phyloP scores from a whole-genome alignment of 345 rosid species.

The Euphorbia pulcherrima region DNA sequence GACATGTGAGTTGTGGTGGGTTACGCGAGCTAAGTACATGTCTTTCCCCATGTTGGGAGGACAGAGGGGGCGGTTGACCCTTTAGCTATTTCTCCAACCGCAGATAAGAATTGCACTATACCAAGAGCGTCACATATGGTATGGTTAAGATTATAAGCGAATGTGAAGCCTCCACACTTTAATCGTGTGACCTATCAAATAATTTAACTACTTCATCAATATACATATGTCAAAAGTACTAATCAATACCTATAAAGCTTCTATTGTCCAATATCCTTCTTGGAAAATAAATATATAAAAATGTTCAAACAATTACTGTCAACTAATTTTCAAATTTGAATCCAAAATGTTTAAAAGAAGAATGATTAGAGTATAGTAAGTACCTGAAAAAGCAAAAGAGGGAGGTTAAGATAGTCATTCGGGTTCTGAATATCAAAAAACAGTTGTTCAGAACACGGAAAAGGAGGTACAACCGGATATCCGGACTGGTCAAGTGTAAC shows the following conservation, averaged over 20 bases:
- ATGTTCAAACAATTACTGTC: too few species aligned
- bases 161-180: constrained; percentile 17
- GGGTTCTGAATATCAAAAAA: constrained; percentile 25
- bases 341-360: too few species aligned
- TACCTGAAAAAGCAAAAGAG: constrained; percentile 23
- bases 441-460: constrained; percentile 18
- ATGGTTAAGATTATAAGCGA: constrained; percentile 15
- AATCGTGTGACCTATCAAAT: constrained; percentile 22
- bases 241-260: not conserved
- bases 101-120: not conserved
- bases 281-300: too few species aligned
- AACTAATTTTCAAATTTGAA: not conserved
- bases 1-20: not conserved
- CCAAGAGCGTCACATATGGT: constrained; percentile 20
- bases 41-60: constrained; percentile 18
- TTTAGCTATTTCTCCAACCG: constrained; percentile 14
- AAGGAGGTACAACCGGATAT: constrained; percentile 19
- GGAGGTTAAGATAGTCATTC: constrained; percentile 7
- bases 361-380: too few species aligned
- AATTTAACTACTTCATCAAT: too few species aligned
- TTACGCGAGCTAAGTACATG: not conserved
- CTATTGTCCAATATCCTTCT: too few species aligned
- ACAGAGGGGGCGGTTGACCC: constrained; percentile 9
- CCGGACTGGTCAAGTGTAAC: constrained; percentile 14
- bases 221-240: too few species aligned